Evolutionary conservation across 2,329 filamentous ascomycete genomes (phyloP).

Genomic region (Aspergillus niger): DNA sequence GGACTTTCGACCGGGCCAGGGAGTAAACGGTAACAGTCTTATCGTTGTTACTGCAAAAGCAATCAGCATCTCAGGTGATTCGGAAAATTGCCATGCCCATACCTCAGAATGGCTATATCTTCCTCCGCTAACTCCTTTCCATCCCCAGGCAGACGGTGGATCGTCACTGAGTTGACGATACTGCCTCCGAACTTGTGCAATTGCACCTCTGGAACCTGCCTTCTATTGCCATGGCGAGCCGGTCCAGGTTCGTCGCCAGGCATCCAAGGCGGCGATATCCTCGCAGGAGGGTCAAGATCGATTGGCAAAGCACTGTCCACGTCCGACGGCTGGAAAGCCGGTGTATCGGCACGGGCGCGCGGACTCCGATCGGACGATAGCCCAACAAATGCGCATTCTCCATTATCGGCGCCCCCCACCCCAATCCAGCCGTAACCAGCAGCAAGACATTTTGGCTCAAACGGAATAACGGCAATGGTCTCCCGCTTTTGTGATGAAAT

Average conservation of each 20-base stretch:
- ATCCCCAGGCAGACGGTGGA: slow-evolving; percentile 57
- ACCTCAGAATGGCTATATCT: slow-evolving; percentile 57
- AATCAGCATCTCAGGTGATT: slow-evolving; percentile 59
- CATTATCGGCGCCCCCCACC: slow-evolving; percentile 79
- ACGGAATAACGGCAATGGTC: slow-evolving; percentile 70
- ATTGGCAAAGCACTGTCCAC: slow-evolving; percentile 61
- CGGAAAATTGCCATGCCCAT: slow-evolving; percentile 40
- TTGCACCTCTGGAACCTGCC: slow-evolving; percentile 49
- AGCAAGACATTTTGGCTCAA: slow-evolving; percentile 80
- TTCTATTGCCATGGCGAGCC: slow-evolving; percentile 21
- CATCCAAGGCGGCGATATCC: slow-evolving; percentile 27
- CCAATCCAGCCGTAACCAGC: slow-evolving; percentile 86
- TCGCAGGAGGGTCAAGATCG: slow-evolving; percentile 41
- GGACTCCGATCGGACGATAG: slow-evolving; percentile 46
- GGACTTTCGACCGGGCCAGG: slow-evolving; percentile 65
- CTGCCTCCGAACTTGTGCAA: slow-evolving; percentile 62
- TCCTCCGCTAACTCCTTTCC: slow-evolving; percentile 53
- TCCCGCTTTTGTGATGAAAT: slow-evolving; percentile 70
- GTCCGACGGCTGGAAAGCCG: slow-evolving; percentile 44
- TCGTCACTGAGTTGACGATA: slow-evolving; percentile 68
- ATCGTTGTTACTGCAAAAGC: slow-evolving; percentile 80
- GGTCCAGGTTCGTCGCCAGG: slow-evolving; percentile 24
- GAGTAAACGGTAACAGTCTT: slow-evolving; percentile 83
- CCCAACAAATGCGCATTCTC: slow-evolving; percentile 81
- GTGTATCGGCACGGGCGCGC: slow-evolving; percentile 42